These are phyloP conservation scores for Pisolithus albus DNA, from an alignment of 768 basidiomycete species.

Conservation along the genomic window DNA sequence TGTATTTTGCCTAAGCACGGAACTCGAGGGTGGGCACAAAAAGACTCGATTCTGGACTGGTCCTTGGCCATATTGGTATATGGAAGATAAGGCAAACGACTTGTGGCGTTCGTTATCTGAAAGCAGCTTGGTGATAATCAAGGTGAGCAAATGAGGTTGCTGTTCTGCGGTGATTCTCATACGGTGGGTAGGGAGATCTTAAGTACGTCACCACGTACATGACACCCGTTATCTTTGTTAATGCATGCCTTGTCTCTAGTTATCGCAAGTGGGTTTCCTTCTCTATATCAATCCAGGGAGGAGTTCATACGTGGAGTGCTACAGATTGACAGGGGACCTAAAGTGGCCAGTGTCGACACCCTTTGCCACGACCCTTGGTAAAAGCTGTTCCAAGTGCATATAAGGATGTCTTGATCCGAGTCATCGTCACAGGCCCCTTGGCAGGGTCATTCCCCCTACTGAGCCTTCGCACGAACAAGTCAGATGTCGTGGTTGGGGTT, in stretches of 20 bases:
- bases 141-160: slow-evolving; percentile 37
- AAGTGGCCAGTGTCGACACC: slow-evolving; percentile 79
- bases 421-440: slow-evolving; percentile 51
- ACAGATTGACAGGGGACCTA: slow-evolving; percentile 84
- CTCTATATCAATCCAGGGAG: background rate
- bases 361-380: slow-evolving; percentile 68
- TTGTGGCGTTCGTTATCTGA: slow-evolving; percentile 45
- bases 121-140: slow-evolving; percentile 76
- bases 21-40: slow-evolving; percentile 23
- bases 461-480: slow-evolving; percentile 90
- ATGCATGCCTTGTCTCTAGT: slow-evolving; percentile 28
- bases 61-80: slow-evolving; percentile 71
- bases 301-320: background rate
- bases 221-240: background rate
- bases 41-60: slow-evolving; percentile 63
- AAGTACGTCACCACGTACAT: slow-evolving; percentile 51
- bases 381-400: slow-evolving; percentile 7
- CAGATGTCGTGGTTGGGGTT: slow-evolving; percentile 87
- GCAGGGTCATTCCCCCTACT: slow-evolving; percentile 74
- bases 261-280: slow-evolving; percentile 68
- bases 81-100: slow-evolving; percentile 45
- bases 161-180: background rate
- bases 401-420: background rate
- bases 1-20: slow-evolving; percentile 56
- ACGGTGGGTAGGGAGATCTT: slow-evolving; percentile 61